Base-by-base conservation (phyloP, 1,139 yeast species). In the Debaryomyces coudertii region DNA sequence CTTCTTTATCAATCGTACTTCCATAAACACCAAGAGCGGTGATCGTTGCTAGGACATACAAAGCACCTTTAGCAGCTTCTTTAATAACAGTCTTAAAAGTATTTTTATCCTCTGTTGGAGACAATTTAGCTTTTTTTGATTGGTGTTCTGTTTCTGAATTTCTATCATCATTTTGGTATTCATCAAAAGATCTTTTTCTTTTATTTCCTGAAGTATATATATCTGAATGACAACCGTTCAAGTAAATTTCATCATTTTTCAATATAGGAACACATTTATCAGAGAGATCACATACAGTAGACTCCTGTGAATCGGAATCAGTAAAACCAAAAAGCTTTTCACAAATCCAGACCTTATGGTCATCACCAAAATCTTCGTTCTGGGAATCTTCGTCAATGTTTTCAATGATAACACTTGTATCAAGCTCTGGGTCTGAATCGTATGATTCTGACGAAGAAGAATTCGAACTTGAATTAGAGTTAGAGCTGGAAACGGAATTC, bases 11-110 rank as follows among this genome's bases (percentile, higher is more conserved):
- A 27, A 57, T 41, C n/a, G 54, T 48, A 30, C 57, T 50, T 5
- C 78, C 77, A 54, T 73, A 74, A 11, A 63, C 53, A 6, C 75
- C 77, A 49, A 75, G 64, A 1, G 75, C 77, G 12, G 68, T 51
- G 34, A 74, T 54, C 1, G 79, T 71, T 2, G 68, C 68, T 14
- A 58, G 48, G 7, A 61, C 68, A 48, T 73, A 73, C 15, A 69
- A 44, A 6, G 65, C 49, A 4, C 71, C 77, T 48, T 70, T 72
- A 2, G 63, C 65, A 5, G 58, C 54, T 49, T 74, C 79, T 47
- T 67, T 69, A 8, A 59, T 52, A 30, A 68, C 36, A 2, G 61
- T 45, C 39, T 60, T 65, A 38, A 54, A 42, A n/a, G 43, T 9
- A 18, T 50, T 45, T 3, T 12, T 33, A 20, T 36, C 16, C 11